Conservation (phyloP, 2,329 filamentous ascomycete species). For the Cercospora sesami region DNA sequence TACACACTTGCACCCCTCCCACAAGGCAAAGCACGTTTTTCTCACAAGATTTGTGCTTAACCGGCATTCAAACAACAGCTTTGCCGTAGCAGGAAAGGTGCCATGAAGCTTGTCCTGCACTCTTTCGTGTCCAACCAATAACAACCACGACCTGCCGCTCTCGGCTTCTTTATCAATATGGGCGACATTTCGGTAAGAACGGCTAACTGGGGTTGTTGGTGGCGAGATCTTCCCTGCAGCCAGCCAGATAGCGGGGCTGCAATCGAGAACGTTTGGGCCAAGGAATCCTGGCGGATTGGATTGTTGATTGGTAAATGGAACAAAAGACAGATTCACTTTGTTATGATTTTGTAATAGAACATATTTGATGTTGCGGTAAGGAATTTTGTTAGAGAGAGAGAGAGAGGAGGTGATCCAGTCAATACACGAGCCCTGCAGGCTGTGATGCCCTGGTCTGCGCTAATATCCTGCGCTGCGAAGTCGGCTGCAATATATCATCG, state of each 20-base stretch:
- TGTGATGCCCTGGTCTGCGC: not conserved
- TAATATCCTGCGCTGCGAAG: not conserved
- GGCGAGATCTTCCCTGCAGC: slow-evolving; percentile 1
- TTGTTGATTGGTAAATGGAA: not conserved
- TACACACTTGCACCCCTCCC: not conserved
- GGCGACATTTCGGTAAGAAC: slow-evolving; percentile 5
- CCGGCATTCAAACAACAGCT: not conserved
- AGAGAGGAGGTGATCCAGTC: not conserved
- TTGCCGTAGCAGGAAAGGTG: slow-evolving; percentile 6
- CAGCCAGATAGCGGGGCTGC: not conserved
- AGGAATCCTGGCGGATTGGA: too few relatives aligned
- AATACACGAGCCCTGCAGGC: not conserved
- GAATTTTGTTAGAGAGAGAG: not conserved
- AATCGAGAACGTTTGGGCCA: not conserved
- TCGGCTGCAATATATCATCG: not conserved
- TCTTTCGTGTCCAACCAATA: not conserved
- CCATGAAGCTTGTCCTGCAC: slow-evolving; percentile 3
- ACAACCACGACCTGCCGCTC: not conserved
- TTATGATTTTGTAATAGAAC: not conserved
- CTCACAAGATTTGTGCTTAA: slow-evolving; percentile 6
- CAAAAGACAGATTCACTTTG: not conserved
- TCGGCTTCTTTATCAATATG: not conserved
- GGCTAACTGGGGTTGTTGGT: not conserved
- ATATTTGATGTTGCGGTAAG: not conserved
- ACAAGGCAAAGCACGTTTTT: slow-evolving; percentile 3